Conservation (phyloP, 2,329 filamentous ascomycete genomes). For the Fusarium chuoi region DNA sequence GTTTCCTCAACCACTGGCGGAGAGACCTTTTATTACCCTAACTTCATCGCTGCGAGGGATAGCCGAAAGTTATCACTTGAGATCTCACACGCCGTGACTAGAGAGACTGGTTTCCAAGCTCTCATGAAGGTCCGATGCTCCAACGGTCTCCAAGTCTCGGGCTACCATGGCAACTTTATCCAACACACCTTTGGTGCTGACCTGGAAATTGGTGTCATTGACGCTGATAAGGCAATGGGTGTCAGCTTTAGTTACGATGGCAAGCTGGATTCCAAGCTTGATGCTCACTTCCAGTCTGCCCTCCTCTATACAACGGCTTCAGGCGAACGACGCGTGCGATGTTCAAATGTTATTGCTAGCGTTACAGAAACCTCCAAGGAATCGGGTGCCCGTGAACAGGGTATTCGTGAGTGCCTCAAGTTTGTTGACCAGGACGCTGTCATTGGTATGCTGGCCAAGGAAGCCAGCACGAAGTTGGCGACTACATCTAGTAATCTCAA, state of each 20-base stretch:
- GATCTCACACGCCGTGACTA: conserved; percentile 83
- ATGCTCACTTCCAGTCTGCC: conserved; percentile 97
- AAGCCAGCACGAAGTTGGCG: conserved; percentile 86
- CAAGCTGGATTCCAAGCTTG: conserved; percentile 95
- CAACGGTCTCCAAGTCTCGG: conserved; percentile 90
- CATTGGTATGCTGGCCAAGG: conserved; percentile 87
- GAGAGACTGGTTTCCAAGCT: conserved; percentile 94
- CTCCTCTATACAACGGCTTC: conserved; percentile 92
- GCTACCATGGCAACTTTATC: conserved; percentile 96
- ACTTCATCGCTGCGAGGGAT: conserved; percentile 90
- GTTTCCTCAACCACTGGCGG: conserved; percentile 90
- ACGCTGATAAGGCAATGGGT: conserved; percentile 91
- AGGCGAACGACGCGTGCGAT: conserved; percentile 89
- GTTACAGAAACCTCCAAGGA: conserved; percentile 75
- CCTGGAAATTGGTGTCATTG: conserved; percentile 90
- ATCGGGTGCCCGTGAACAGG: conserved; percentile 54
- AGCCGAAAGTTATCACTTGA: conserved; percentile 85
- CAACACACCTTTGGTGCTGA: conserved; percentile 96
- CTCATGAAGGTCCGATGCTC: conserved; percentile 99
- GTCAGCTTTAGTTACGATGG: conserved; percentile 96
- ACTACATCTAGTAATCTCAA: conserved; percentile 77
- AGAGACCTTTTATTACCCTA: conserved; percentile 96
- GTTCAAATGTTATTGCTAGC: conserved; percentile 91
- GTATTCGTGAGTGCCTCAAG: conserved; percentile 85
- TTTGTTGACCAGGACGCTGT: conserved; percentile 97